phyloP scores from a whole-genome alignment of 106 monocot species.

The Vanilla planifolia region DNA sequence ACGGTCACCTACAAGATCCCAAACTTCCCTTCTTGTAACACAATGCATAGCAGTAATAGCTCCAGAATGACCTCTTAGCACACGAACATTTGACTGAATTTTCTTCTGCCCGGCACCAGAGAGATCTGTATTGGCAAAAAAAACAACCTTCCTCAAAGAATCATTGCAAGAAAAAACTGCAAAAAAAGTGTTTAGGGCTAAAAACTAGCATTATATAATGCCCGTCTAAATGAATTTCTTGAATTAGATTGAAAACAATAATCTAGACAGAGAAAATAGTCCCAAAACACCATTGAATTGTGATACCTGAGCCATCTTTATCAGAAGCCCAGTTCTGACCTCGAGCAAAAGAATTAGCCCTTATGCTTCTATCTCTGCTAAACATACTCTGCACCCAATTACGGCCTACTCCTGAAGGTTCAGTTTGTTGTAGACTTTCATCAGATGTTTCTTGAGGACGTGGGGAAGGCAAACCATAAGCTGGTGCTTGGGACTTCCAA shows the following conservation, averaged over 20 bases:
- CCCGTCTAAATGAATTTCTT: background rate
- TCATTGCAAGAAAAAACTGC: slow-evolving; percentile 10
- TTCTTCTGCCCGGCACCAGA: slow-evolving; percentile 66
- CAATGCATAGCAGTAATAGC: slow-evolving; percentile 95
- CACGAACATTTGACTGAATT: slow-evolving; percentile 70
- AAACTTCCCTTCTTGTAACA: slow-evolving; percentile 97
- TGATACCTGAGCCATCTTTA: slow-evolving; percentile 12
- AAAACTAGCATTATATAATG: background rate
- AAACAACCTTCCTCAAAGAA: slow-evolving; percentile 21
- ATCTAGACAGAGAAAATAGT: background rate
- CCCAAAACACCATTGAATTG: background rate
- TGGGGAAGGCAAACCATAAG: slow-evolving; percentile 80
- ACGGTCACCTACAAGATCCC: slow-evolving; percentile 99
- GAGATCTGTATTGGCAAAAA: slow-evolving; percentile 34
- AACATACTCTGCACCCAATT: slow-evolving; percentile 99
- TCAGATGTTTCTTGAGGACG: slow-evolving; percentile 58
- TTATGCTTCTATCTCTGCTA: slow-evolving; percentile 79
- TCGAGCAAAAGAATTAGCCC: slow-evolving; percentile 75
- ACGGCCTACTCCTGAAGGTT: slow-evolving; percentile 85
- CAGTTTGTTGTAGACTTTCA: slow-evolving; percentile 74
- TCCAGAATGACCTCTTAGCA: slow-evolving; percentile 81
- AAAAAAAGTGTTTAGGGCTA: background rate
- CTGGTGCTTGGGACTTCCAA: slow-evolving; percentile 41
- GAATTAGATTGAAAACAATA: background rate
- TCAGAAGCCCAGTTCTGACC: slow-evolving; percentile 59